Evolutionary conservation across 805 yeast species (phyloP).

Genomic region (Blastobotrys parvus): DNA sequence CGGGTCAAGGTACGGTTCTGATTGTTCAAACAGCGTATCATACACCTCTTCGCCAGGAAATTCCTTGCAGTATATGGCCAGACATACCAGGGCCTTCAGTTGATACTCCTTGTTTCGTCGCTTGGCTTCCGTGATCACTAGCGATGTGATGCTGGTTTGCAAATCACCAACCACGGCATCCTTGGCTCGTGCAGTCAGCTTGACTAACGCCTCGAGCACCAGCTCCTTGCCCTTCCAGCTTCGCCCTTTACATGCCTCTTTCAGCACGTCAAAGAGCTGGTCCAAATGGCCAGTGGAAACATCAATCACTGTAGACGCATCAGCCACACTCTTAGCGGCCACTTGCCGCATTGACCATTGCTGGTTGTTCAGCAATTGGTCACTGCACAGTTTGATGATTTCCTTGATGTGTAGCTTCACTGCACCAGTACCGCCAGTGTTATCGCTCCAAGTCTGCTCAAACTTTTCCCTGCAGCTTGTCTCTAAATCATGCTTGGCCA

Average conservation of each 20-base stretch:
- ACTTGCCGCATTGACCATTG: conserved; percentile 59
- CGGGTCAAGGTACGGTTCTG: conserved; percentile 30
- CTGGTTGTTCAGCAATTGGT: conserved; percentile 42
- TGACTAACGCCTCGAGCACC: conserved; percentile 61
- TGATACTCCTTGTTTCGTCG: conserved; percentile 62
- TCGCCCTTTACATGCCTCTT: conserved; percentile 63
- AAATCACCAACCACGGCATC: conserved; percentile 27
- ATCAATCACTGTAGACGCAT: conserved; percentile 8
- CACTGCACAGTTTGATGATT: conserved; percentile 45
- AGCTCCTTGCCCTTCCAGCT: conserved; percentile 85
- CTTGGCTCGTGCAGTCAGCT: conserved; percentile 42
- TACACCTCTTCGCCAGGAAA: conserved; percentile 30
- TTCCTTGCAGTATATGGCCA: conserved; percentile 42
- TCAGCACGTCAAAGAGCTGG: conserved; percentile 42
- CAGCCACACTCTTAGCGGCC: conserved; percentile 43
- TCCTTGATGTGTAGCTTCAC: conserved; percentile 62
- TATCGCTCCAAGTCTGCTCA: conserved; percentile 67
- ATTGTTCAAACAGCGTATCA: conserved; percentile 29
- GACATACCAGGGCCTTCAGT: conserved; percentile 41
- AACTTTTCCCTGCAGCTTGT: conserved; percentile 41
- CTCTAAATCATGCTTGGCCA: conserved; percentile 63
- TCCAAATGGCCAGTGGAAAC: conserved; percentile 9
- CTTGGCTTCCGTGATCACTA: conserved; percentile 51
- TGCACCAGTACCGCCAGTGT: conserved; percentile 66
- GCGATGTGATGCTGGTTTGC: conserved; percentile 33